These are phyloP conservation scores for Penicillium sp. DNA, from an alignment of 2,329 filamentous ascomycete species.

Conservation along the genomic window DNA sequence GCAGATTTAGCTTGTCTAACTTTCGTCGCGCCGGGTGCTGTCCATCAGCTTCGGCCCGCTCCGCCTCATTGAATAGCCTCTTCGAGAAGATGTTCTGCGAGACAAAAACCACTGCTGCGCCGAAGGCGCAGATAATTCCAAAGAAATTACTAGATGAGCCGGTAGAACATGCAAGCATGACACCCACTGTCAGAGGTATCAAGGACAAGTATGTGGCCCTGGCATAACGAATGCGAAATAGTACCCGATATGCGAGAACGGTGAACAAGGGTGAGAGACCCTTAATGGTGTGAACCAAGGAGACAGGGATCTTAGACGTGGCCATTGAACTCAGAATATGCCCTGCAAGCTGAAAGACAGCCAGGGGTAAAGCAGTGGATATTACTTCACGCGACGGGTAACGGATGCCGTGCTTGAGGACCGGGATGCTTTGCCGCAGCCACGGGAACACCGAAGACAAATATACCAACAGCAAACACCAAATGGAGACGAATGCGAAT, in stretches of 20 bases:
- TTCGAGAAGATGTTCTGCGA: slow-evolving; percentile 99
- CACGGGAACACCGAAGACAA: slow-evolving; percentile 73
- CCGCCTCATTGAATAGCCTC: slow-evolving; percentile 93
- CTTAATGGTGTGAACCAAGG: slow-evolving; percentile 97
- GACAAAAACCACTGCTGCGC: slow-evolving; percentile 92
- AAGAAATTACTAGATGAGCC: slow-evolving; percentile 87
- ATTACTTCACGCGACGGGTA: slow-evolving; percentile 81
- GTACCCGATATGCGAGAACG: slow-evolving; percentile 85
- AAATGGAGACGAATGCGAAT: slow-evolving; percentile 88
- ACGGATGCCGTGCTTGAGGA: slow-evolving; percentile 82
- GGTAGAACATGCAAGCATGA: slow-evolving; percentile 93
- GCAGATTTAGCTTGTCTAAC: slow-evolving; percentile 92
- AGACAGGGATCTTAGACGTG: slow-evolving; percentile 92
- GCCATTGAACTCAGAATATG: slow-evolving; percentile 94
- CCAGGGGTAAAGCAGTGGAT: slow-evolving; percentile 84
- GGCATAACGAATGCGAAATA: slow-evolving; percentile 89
- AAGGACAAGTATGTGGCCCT: slow-evolving; percentile 84
- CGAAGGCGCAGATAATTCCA: slow-evolving; percentile 85
- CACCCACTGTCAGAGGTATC: slow-evolving; percentile 89
- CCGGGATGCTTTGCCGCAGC: slow-evolving; percentile 73
- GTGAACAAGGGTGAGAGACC: slow-evolving; percentile 95
- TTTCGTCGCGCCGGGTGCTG: slow-evolving; percentile 69
- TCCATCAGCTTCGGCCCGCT: slow-evolving; percentile 77
- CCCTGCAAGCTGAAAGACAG: slow-evolving; percentile 88
- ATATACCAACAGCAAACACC: slow-evolving; percentile 80